Base-by-base conservation (phyloP, 306 rosid species). In the Gastrolobium villosum region DNA sequence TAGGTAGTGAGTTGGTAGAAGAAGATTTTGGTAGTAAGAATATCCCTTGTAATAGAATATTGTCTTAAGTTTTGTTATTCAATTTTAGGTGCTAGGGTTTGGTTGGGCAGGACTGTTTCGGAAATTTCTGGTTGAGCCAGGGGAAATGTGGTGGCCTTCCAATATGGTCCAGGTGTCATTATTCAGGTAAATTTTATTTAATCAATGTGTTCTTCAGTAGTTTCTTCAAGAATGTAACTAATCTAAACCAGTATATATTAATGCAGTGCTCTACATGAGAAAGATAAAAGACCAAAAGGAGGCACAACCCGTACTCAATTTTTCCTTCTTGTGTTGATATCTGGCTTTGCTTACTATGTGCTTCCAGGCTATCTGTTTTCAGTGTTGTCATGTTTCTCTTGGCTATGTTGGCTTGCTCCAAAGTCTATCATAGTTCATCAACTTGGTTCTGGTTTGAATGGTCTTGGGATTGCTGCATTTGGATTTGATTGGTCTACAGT, bases 21-120 rank as follows among this genome's bases (percentile, higher is more conserved):
- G n/a, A n/a, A n/a, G n/a, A n/a, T n/a, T n/a, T n/a, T n/a, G n/a
- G n/a, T n/a, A n/a, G n/a, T n/a, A n/a, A n/a, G n/a, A n/a, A n/a
- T n/a, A n/a, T n/a, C n/a, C n/a, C n/a, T n/a, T n/a, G n/a, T n/a
- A n/a, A 10, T 9, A 8, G 15, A 31, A 20, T 70, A 35, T 15
- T 50, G 20, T 15, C 69, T 10, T 15, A 54, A 64, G 79, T 28
- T 66, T 65, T 37, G 7, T 20, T 45, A 73, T 73, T 80, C 65
- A 28, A 74, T n/a, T 74, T 56, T 49, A 82, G 85, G 62, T 76
- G 30, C 46, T 82, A 31, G 81, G 98, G 45, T 93, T 90, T 55
- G 94, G 98, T 20, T 93, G 94, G 93, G 98, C 96, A 43, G 98
- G 98, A 53, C 54, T 90, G 14, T 93, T 89, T 43, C 15, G 96